Evolutionary conservation across 2,329 filamentous ascomycete species (phyloP), one percentile per base, ranked within the genome.

Genomic region (Keithomyces neogunnii): DNA sequence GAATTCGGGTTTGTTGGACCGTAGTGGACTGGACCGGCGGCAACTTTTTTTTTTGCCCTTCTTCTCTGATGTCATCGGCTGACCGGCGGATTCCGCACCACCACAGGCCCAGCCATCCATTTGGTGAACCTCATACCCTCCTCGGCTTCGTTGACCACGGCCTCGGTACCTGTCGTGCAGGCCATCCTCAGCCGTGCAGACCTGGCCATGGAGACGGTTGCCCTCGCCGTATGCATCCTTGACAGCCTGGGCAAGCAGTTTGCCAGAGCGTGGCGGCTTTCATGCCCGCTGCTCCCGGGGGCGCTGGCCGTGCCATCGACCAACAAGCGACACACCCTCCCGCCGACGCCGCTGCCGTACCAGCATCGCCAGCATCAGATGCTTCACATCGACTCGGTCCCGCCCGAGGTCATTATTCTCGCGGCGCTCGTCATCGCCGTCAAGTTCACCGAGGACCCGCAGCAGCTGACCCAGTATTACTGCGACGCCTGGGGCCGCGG

Each of bases 41-140:
- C 19, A 19, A 19, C 19, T 19, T 19, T 19, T 19, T 19, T 19
- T 19, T 19, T 19, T 19, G 19, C 19, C 19, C 49, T 45, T 51
- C 32, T 30, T 38, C 32, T 47, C 32, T 35, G 29, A 19, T 29
- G 32, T 7, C 8, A 33, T 31, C 29, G 28, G 42, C 40, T 47
- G 42, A 49, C 36, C 47, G 19, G 40, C 48, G 36, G 8, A 13
- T 8, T 13, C 31, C 29, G 26, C 47, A n/a, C 26, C 19, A 7
- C 10, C 26, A 49, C 62, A 86, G 83, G 82, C 53, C 80, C 83
- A 49, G 81, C 83, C 55, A 77, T 81, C 47, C 82, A 85, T 61
- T 75, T 86, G 51, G 78, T 81, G 60, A 84, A 84, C 64, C 76
- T 86, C 64, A 76, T 86, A 51, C 83, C 83, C 9, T 76, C 80